These are phyloP conservation scores for Hygrocybe coccinea DNA, from an alignment of 768 basidiomycete species.

Conservation along the genomic window DNA sequence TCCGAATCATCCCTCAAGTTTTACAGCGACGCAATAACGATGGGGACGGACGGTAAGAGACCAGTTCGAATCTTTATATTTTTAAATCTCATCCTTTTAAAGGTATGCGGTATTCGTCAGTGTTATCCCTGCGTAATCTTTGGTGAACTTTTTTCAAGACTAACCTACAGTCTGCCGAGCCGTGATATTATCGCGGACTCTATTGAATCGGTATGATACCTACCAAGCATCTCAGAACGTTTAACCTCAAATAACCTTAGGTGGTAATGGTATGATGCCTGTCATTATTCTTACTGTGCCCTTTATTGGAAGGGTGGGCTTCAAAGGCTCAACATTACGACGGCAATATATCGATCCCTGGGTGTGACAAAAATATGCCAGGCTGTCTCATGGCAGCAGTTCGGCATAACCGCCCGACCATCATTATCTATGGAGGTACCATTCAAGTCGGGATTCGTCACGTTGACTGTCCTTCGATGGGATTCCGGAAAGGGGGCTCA, in stretches of 20 bases:
- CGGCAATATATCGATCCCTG: conserved; percentile 80
- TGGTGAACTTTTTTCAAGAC: neutral
- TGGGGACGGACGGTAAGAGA: conserved; percentile 77
- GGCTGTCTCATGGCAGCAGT: conserved; percentile 83
- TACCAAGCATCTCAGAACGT: neutral
- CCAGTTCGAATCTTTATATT: neutral
- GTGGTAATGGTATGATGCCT: conserved; percentile 48
- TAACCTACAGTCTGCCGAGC: conserved; percentile 61
- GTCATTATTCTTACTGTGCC: neutral
- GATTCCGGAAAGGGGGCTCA: conserved; percentile 69
- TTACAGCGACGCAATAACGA: conserved; percentile 76
- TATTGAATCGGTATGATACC: conserved; percentile 62
- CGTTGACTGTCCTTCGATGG: conserved; percentile 77
- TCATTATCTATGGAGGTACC: conserved; percentile 84
- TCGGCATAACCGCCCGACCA: conserved; percentile 82
- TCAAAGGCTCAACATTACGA: conserved; percentile 81
- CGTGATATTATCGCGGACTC: conserved; percentile 89
- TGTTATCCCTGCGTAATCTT: conserved; percentile 12
- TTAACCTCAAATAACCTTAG: conserved; percentile 24
- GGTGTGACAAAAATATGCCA: conserved; percentile 93
- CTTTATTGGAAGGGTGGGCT: conserved; percentile 1
- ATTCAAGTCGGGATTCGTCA: conserved; percentile 74
- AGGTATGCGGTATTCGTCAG: conserved; percentile 85
- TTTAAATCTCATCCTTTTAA: neutral
- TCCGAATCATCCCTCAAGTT: neutral